These are phyloP conservation scores for Cystobasidium sp. DNA, from an alignment of 1,284 basidiomycete species.

Conservation along the genomic window DNA sequence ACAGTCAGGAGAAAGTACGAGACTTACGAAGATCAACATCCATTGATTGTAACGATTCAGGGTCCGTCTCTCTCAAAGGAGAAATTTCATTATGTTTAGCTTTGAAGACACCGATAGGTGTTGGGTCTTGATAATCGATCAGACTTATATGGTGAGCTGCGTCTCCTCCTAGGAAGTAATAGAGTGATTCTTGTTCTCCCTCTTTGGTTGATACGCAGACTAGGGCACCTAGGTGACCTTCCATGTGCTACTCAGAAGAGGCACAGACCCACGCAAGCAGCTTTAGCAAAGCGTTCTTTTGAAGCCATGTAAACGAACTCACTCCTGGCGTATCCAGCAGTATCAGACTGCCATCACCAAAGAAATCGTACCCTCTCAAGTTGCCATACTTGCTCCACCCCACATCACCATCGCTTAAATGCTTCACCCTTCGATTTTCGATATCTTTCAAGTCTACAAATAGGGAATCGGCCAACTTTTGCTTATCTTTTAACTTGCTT, in stretches of 20 bases:
- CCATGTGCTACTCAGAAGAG: neutral
- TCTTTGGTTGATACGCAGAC: slow-evolving; percentile 4
- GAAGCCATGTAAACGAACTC: neutral
- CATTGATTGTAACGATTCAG: slow-evolving; percentile 23
- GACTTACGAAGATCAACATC: slow-evolving; percentile 28
- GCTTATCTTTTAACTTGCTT: slow-evolving; percentile 23
- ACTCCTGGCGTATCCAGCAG: slow-evolving; percentile 32
- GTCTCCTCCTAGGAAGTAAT: slow-evolving; percentile 30
- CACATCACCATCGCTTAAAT: neutral
- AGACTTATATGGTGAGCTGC: slow-evolving; percentile 33
- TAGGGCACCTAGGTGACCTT: slow-evolving; percentile 24
- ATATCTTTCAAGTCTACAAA: neutral
- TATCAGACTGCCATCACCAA: slow-evolving; percentile 25
- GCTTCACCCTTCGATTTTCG: neutral
- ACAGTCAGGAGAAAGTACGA: neutral
- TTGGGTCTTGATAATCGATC: slow-evolving; percentile 16
- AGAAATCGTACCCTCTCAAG: slow-evolving; percentile 8
- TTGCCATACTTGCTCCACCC: slow-evolving; percentile 1
- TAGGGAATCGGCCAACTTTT: neutral
- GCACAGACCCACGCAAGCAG: neutral
- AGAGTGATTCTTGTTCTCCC: neutral
- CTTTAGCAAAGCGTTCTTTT: neutral
- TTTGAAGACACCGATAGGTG: slow-evolving; percentile 22
- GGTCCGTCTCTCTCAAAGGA: slow-evolving; percentile 19
- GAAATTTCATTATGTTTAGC: slow-evolving; percentile 27